A percentile compares a stretch with the other conserved stretches of the same genome.
phyloP scores from a whole-genome alignment of 192 early-diverging fungal genomes.

The Coemansia sp. region DNA sequence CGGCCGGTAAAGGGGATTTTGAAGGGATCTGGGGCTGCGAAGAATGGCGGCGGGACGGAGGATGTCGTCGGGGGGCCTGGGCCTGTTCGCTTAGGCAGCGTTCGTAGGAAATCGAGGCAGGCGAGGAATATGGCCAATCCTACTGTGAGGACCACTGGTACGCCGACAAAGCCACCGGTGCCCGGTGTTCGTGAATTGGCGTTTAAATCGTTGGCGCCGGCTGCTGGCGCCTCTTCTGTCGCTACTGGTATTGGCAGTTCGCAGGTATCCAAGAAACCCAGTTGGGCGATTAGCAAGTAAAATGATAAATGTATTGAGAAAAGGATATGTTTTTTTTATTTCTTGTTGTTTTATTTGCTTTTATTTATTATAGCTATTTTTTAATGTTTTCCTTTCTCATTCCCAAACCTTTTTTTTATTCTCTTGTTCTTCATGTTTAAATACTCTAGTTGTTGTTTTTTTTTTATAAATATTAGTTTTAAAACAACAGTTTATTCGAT shows the following conservation, averaged over 20 bases:
- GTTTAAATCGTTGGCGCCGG: slow-evolving; percentile 36
- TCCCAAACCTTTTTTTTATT: too few relatives aligned
- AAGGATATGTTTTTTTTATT: slow-evolving; percentile 1
- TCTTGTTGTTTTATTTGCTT: slow-evolving; percentile 1
- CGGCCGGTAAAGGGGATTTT: slow-evolving; percentile 45
- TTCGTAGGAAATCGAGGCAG: slow-evolving; percentile 35
- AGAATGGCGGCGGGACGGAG: not conserved
- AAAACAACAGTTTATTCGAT: not conserved
- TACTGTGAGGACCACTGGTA: slow-evolving; percentile 11
- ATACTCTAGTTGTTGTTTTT: too few relatives aligned
- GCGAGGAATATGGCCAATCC: slow-evolving; percentile 37
- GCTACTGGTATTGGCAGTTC: not conserved
- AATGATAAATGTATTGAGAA: too few relatives aligned
- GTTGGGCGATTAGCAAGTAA: slow-evolving; percentile 25
- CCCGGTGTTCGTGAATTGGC: slow-evolving; percentile 24
- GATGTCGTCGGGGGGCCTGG: slow-evolving; percentile 7
- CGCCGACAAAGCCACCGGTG: slow-evolving; percentile 25
- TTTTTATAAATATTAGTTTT: not conserved
- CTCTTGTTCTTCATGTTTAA: too few relatives aligned
- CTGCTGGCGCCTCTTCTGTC: slow-evolving; percentile 6
- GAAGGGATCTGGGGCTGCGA: slow-evolving; percentile 18
- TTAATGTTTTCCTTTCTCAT: too few relatives aligned
- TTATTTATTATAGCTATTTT: not conserved
- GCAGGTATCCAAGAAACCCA: slow-evolving; percentile 19
- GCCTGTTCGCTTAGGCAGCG: slow-evolving; percentile 37